Evolutionary conservation across 805 yeast genomes (phyloP), one percentile per base, ranked within the genome.

Genomic region (Zygotorulaspora florentina): DNA sequence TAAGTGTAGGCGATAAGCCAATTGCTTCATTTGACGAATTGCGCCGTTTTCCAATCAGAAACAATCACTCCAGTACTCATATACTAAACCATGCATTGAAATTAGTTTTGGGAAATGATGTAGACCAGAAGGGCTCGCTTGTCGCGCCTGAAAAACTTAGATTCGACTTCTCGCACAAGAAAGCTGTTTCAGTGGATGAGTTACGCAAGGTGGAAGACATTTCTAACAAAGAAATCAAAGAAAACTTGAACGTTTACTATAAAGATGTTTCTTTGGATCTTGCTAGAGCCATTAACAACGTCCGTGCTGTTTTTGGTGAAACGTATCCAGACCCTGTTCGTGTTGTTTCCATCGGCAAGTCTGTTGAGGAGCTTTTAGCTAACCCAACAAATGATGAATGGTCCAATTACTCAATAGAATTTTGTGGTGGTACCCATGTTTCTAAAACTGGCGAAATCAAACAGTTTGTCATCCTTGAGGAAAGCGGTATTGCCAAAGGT

Each of bases 361-460:
- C 96, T 39, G 89, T 93, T 36, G 89, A 86, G 20, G 93, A 85
- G 11, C 73, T 93, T 56, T 66, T 91, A 54, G 73, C 75, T 6
- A 74, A 81, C 57, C 96, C 97, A 56, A 57, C 71, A 25, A 85
- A 79, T 62, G 71, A 72, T 42, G 79, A 87, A 60, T 93, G 99
- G 98, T 70, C 67, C 58, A 71, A 77, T 35, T 74, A 77, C 61
- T 87, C 96, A 1, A 76, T 93, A 55, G 99, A 93, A 72, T 93
- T 93, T 76, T 93, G 99, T 72, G 99, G 99, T 71, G 99, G 99
- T 71, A 93, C 99, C 10, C 99, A 93, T 62, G 96, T 93, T 55
- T 76, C 79, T 40, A 84, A 85, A 69, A 91, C 98, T 15, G 85
- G 91, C 50, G 98, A 91, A 50, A 93, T 93, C 65, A 89, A 89